A percentile compares a stretch with the other conserved stretches of the same genome.
phyloP scores from a whole-genome alignment of 495 filamentous ascomycete species.

The Penicillium ochrochloron region DNA sequence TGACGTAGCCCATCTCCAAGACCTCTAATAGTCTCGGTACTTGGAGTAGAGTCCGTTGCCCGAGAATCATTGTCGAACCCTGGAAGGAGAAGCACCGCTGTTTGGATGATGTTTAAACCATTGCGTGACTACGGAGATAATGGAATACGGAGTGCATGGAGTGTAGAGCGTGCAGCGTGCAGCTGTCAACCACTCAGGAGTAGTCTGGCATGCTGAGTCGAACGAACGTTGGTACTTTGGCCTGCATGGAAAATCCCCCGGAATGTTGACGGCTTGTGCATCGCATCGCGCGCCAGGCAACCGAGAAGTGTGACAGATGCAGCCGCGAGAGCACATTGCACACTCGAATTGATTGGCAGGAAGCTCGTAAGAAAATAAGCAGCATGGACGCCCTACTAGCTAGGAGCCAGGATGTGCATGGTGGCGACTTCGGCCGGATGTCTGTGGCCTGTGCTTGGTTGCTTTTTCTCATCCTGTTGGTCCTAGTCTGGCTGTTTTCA shows the following conservation, averaged over 20 bases:
- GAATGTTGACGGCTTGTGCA: conserved; percentile 6
- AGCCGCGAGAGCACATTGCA: conserved; percentile 4
- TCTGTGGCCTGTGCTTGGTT: background rate
- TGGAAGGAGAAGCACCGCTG: background rate
- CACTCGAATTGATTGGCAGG: conserved; percentile 2
- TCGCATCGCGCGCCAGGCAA: background rate
- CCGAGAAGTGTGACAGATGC: conserved; percentile 3
- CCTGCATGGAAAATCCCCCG: background rate
- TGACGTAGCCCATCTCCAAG: conserved; percentile 1
- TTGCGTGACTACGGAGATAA: background rate
- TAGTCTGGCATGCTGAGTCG: background rate
- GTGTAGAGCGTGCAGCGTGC: background rate
- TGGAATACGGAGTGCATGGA: background rate
- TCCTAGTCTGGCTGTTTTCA: background rate
- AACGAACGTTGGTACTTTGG: background rate
- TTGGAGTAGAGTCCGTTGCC: background rate
- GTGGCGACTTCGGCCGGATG: background rate
- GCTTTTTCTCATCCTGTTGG: conserved; percentile 4
- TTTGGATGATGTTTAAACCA: background rate
- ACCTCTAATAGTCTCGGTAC: conserved; percentile 3
- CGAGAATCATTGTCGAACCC: background rate
- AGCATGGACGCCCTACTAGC: background rate
- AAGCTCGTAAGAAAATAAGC: background rate
- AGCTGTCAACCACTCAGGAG: background rate
- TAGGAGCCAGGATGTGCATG: background rate